Evolutionary conservation across 192 early-diverging fungal species (phyloP).

Genomic region (Glomus cerebriforme): DNA sequence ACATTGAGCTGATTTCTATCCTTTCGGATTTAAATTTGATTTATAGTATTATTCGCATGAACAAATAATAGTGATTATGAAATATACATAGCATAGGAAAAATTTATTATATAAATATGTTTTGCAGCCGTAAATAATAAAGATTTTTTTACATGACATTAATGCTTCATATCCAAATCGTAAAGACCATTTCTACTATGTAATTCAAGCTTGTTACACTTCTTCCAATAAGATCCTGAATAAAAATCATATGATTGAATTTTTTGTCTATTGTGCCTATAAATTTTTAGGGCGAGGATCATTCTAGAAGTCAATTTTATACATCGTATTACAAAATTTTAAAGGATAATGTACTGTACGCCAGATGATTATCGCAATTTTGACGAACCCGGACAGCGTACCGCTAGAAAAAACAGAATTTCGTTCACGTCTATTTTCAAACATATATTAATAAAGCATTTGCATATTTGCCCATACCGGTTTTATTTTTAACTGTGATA

Average conservation of each 20-base stretch:
- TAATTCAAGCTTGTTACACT: neutral
- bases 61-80: neutral
- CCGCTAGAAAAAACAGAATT: too few species aligned
- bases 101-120: conserved; percentile 1
- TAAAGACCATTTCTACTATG: neutral
- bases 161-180: neutral
- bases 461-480: too few species aligned
- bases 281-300: neutral
- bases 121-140: conserved; percentile 25
- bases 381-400: too few species aligned
- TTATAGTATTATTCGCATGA: conserved; percentile 8
- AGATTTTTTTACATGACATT: neutral
- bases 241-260: neutral
- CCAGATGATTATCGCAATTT: too few species aligned
- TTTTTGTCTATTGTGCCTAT: neutral
- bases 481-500: too few species aligned
- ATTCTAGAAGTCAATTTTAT: too few species aligned
- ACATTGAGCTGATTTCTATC: conserved; percentile 21
- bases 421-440: too few species aligned
- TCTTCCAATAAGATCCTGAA: neutral
- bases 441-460: too few species aligned
- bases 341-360: too few species aligned
- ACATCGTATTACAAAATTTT: too few species aligned
- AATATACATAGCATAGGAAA: conserved; percentile 18
- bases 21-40: neutral